Percentiles rank a stretch among this genome's conserved stretches.
phyloP scores from a whole-genome alignment of 805 yeast species.

The Lachancea waltii region DNA sequence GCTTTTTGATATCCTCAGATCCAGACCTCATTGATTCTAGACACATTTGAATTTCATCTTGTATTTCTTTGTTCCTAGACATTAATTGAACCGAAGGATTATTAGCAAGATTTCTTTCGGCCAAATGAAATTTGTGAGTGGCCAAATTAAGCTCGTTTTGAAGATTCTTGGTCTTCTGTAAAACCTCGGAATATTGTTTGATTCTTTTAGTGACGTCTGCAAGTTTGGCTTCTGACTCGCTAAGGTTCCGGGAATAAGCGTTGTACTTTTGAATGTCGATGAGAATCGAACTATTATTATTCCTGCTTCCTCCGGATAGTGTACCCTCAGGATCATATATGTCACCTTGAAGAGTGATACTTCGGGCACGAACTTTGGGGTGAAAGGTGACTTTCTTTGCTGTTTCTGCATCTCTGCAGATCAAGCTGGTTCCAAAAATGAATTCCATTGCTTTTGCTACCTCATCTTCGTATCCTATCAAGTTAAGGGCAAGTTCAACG shows the following conservation, averaged over 20 bases:
- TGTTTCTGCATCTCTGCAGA: conserved; percentile 81
- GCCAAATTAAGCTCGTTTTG: conserved; percentile 54
- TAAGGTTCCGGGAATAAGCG: conserved; percentile 35
- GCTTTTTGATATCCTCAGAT: conserved; percentile 9
- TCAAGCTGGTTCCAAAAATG: conserved; percentile 83
- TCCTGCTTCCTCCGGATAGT: conserved; percentile 88
- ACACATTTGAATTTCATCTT: conserved; percentile 41
- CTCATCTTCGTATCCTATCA: conserved; percentile 67
- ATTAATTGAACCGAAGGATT: conserved; percentile 54
- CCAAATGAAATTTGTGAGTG: conserved; percentile 51
- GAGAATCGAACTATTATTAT: conserved; percentile 49
- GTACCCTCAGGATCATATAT: conserved; percentile 95
- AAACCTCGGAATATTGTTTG: conserved; percentile 36
- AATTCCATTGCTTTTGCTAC: conserved; percentile 80
- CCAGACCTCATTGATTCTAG: conserved; percentile 30
- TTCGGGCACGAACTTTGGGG: conserved; percentile 69
- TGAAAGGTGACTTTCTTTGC: conserved; percentile 87
- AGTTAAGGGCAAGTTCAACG: conserved; percentile 83
- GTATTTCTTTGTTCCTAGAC: conserved; percentile 41
- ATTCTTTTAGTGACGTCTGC: conserved; percentile 37
- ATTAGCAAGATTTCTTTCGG: conserved; percentile 48
- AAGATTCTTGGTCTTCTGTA: conserved; percentile 44
- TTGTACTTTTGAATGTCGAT: conserved; percentile 63
- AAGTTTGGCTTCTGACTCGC: conserved; percentile 40
- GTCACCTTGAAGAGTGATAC: conserved; percentile 90